Conservation (phyloP, 768 basidiomycete species). For the Podaxis pistillaris region DNA sequence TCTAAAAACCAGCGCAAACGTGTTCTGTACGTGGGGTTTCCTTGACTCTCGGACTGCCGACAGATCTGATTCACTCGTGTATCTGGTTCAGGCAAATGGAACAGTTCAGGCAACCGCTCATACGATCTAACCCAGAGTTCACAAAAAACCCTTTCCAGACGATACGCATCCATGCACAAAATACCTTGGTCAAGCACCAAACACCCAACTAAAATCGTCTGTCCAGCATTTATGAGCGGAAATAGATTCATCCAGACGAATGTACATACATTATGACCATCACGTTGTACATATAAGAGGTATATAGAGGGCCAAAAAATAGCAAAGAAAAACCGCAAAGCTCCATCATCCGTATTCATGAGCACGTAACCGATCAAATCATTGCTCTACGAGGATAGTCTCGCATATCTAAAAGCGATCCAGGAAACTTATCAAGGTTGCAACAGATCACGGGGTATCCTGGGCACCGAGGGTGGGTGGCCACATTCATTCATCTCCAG, state of each 20-base stretch:
- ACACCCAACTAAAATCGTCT: conserved; percentile 2
- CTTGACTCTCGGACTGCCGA: background rate
- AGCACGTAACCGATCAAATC: background rate
- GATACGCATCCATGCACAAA: conserved; percentile 76
- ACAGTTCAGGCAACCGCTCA: conserved; percentile 65
- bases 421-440: background rate
- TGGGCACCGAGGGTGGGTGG: background rate
- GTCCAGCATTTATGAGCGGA: background rate
- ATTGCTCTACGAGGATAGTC: background rate
- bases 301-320: background rate
- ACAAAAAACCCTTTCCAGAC: conserved; percentile 71
- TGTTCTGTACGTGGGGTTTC: conserved; percentile 52
- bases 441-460: background rate
- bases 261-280: conserved; percentile 7
- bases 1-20: conserved; percentile 64
- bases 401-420: background rate
- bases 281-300: conserved; percentile 11
- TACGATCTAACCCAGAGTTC: conserved; percentile 65
- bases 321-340: background rate
- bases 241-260: background rate
- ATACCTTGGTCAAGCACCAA: conserved; percentile 64
- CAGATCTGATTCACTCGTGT: background rate
- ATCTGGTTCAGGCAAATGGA: conserved; percentile 53
- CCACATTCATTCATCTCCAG: conserved; percentile 38
- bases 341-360: background rate